Base-by-base conservation (phyloP, 2,329 filamentous ascomycete species). In the Aspergillus ustus region DNA sequence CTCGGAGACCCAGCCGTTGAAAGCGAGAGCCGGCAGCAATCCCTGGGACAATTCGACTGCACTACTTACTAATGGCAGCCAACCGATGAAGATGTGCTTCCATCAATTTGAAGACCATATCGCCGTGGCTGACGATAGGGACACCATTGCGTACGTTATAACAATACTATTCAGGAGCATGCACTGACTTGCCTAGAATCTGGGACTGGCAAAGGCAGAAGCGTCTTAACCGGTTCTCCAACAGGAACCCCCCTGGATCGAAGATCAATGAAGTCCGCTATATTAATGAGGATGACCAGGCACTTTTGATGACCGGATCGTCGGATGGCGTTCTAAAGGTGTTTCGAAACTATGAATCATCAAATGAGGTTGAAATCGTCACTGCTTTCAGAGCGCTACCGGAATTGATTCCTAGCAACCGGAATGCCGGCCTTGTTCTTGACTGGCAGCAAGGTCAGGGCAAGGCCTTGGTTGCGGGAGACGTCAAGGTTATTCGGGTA, bases 381-480 rank as follows among this genome's bases (percentile, higher is more conserved):
- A 93, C 94, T 0, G 87, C 92, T 19, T 98, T 96, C 87, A 88
- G 95, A 51, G 95, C 95, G 4, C 80, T 99, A 62, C 96, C 92
- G 13, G 92, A 99, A 77, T 90, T 98, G 74, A 91, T 98, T 6
- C 92, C 93, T 4, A 96, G 92, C 75, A 97, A 94, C 71, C 90
- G 93, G 72, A 96, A 97, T 75, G 93, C 93, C 1, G 95, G 95
- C 22, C 90, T 99, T 78, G 94, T 98, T 28, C 96, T 98, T 74
- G 94, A 99, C 76, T 99, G 95, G 95, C 94, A 98, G 75, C 95
- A 99, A 79, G 93, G 96, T n/a, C 92, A 92, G 68, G 95, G 95
- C 7, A 91, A 92, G 63, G 89, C 96, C 7, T 84, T 99, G n/a
- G 95, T 98, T 34, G 95, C 95, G 11, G 95, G 95, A 49, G 95